Conservation (phyloP, 306 rosid species). For the Echinosophora koreensis region DNA sequence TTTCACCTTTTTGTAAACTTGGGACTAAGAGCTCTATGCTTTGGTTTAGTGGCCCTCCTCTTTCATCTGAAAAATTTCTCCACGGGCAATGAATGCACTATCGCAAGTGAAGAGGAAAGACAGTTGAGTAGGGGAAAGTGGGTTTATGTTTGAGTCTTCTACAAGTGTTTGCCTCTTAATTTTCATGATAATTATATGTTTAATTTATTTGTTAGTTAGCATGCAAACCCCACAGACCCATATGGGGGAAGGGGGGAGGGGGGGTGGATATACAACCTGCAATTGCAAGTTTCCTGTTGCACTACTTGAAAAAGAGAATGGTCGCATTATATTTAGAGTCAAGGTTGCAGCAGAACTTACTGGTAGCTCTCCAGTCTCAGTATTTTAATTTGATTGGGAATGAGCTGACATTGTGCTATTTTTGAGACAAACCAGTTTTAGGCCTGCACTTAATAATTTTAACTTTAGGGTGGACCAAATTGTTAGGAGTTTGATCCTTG, state of each 20-base stretch:
- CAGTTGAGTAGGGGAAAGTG: conserved; percentile 3
- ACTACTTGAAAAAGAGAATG: background rate
- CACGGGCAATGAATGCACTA: background rate
- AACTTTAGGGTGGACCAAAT: background rate
- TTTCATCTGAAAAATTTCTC: conserved; percentile 7
- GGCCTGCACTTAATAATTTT: background rate
- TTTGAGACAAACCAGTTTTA: background rate
- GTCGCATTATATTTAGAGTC: background rate
- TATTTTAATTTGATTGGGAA: conserved; percentile 9
- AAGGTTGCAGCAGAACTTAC: background rate
- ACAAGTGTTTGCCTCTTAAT: conserved; percentile 2
- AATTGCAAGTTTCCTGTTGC: conserved; percentile 13
- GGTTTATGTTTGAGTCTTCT: conserved; percentile 2
- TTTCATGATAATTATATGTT: conserved; percentile 4
- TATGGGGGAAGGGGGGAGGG: background rate
- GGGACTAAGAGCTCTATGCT: conserved; percentile 19
- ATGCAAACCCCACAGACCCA: background rate
- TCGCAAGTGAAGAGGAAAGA: conserved; percentile 11
- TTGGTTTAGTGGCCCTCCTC: background rate
- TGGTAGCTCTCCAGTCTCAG: background rate
- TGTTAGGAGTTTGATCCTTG: background rate
- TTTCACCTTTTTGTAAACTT: background rate
- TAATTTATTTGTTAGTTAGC: background rate
- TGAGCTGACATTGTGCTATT: background rate
- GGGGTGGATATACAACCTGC: conserved; percentile 5